Base-by-base conservation (phyloP, 371 early-diverging fungal genomes). In the Circinella umbellata region DNA sequence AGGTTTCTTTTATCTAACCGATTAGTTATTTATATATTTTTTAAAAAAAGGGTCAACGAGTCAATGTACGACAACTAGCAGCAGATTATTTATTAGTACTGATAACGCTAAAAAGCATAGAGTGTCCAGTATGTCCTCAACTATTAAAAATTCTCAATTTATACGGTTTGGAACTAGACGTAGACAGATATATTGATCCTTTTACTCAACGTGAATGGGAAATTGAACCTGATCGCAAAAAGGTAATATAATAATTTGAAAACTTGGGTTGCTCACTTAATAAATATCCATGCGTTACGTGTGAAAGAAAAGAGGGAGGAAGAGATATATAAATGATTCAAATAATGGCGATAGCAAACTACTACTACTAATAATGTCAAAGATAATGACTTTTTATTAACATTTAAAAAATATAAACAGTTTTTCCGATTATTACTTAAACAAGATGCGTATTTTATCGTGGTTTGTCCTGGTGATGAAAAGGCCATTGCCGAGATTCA, bases 391-490 rank as follows among this genome's bases (percentile, higher is more conserved):
- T 27, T 27, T 27, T 27, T 27, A 27, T 27, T 42, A 6, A 42
- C 42, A 42, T 42, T 11, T 42, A 42, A 42, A 42, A 42, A 42
- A 42, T 11, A 64, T 39, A 59, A 66, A 3, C 34, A 83, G 84
- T 75, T 78, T 47, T 79, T 71, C 66, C 69, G 70, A 13, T 38
- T 75, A 4, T 62, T 83, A n/a, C 61, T 83, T 57, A 68, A 70
- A 61, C 62, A 71, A 10, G 84, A 83, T 59, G 77, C 84, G 6
- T 81, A 83, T 59, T 83, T 76, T 57, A 72, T 83, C 35, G 66
- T 80, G 15, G 39, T 83, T 10, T 83, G 84, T 47, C 84, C 84
- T 35, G 84, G 84, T 10, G 60, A 69, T n/a, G 38, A 59, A 27
- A 46, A 46, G 8, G 71, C 68, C 54, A 74, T 83, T 4, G 61